A percentile compares a stretch with the other conserved stretches of the same genome.
phyloP scores from a whole-genome alignment of 139 green algal genomes.

The Chlorella ohadii region DNA sequence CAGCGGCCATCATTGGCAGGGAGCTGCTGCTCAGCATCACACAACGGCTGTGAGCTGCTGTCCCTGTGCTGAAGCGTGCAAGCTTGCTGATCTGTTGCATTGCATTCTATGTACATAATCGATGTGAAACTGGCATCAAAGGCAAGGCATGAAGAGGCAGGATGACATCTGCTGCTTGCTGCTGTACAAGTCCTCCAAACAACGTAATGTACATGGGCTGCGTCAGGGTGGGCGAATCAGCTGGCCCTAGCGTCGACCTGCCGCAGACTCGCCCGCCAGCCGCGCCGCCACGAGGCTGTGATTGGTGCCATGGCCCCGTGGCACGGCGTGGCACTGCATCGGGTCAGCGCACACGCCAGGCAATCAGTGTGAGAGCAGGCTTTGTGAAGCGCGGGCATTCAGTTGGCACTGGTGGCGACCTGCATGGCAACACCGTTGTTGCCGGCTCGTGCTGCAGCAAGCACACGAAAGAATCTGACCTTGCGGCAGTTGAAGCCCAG shows the following conservation, averaged over 20 bases:
- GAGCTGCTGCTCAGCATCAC: conserved; percentile 31
- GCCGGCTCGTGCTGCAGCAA: too few species aligned
- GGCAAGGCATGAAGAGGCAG: too few species aligned
- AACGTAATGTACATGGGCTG: background rate
- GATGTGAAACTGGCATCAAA: too few species aligned
- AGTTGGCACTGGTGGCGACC: too few species aligned
- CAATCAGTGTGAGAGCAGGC: too few species aligned
- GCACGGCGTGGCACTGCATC: background rate
- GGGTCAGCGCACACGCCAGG: too few species aligned
- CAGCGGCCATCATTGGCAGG: conserved; percentile 55
- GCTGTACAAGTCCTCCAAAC: too few species aligned
- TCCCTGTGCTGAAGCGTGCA: background rate
- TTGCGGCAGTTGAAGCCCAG: background rate
- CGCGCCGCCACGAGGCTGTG: background rate
- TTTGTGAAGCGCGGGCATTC: too few species aligned
- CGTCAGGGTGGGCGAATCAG: background rate
- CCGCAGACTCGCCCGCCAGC: background rate
- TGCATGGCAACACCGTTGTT: too few species aligned
- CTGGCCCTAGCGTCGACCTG: too few species aligned
- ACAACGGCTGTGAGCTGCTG: background rate
- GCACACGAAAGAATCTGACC: background rate
- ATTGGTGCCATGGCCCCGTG: background rate
- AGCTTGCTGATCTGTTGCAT: background rate
- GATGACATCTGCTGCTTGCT: too few species aligned
- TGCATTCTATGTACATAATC: too few species aligned